phyloP scores from a whole-genome alignment of 2,329 filamentous ascomycete genomes.

The Exutisphaerella laricina region DNA sequence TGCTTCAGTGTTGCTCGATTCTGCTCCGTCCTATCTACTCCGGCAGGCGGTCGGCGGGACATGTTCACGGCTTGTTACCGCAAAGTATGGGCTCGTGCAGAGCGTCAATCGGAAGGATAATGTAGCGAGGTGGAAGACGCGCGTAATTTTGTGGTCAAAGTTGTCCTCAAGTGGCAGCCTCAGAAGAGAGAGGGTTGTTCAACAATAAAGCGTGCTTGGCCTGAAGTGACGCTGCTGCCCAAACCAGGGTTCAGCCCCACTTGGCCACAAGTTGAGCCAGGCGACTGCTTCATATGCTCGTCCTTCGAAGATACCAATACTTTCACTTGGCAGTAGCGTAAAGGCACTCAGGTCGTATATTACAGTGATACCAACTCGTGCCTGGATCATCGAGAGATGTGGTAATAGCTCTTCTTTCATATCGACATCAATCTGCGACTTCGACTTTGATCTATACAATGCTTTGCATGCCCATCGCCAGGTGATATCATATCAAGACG shows the following conservation, averaged over 20 bases:
- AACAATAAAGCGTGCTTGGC: background rate
- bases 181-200: background rate
- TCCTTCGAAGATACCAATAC: background rate
- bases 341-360: background rate
- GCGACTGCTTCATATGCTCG: too few relatives aligned
- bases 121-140: too few relatives aligned
- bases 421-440: too few relatives aligned
- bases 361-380: background rate
- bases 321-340: background rate
- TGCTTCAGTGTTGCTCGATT: slow-evolving; percentile 93
- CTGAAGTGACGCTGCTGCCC: slow-evolving; percentile 1
- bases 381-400: too few relatives aligned
- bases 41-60: slow-evolving; percentile 71
- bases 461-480: background rate
- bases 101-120: too few relatives aligned
- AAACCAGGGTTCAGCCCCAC: background rate
- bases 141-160: too few relatives aligned
- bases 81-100: too few relatives aligned
- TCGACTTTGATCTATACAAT: slow-evolving; percentile 1
- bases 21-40: slow-evolving; percentile 81
- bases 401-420: too few relatives aligned
- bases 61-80: too few relatives aligned
- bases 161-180: background rate
- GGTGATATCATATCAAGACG: background rate
- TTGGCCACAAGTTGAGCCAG: background rate